Base-by-base conservation (phyloP, 1,139 yeast species). In the Geotrichum candidum region DNA sequence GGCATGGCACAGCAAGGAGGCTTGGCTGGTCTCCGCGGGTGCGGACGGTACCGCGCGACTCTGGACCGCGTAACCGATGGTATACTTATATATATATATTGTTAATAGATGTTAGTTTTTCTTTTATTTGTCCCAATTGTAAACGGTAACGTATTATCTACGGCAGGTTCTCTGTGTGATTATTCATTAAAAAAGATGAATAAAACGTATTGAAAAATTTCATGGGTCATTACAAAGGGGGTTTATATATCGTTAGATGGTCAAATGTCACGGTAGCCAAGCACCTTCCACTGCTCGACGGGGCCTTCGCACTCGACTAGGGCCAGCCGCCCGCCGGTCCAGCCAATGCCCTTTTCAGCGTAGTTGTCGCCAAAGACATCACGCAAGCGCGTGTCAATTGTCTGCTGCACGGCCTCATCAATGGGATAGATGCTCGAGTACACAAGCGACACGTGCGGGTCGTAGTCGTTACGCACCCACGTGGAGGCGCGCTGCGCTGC, bases 1-100 rank as follows among this genome's bases (percentile, higher is more conserved):
- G 61, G 83, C 84, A 60, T 94, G 99, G 99, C 99, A 95, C 80
- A 98, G 99, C 67, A 86, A 87, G 72, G 98, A 95, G 76, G 97
- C 99, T 1, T 94, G 99, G 99, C 80, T 94, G 70, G 91, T 94
- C 75, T 87, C 96, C 73, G 91, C 96, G n/a, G 99, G 98, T 69
- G 98, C 98, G 27, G 99, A 95, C 76, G 92, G 96, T 65, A 87
- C 94, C 60, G 98, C 97, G 23, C 86, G 97, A 72, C 80, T 94
- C 72, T 94, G 99, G 99, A 94, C 99, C 51, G 89, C 96, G n/a
- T 85, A 74, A 65, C 27, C 29, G 35, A 18, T 11, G n/a, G 52
- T 23, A 50, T 50, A 50, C 9, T 50, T 18, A n/a, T 50, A 23
- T 48, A 10, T 48, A 18, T 50, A 23, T 25, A 48, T 27, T 25